Evolutionary conservation across 495 filamentous ascomycete species (phyloP), one percentile per base, ranked within the genome.

Genomic region (Parathielavia appendiculata): DNA sequence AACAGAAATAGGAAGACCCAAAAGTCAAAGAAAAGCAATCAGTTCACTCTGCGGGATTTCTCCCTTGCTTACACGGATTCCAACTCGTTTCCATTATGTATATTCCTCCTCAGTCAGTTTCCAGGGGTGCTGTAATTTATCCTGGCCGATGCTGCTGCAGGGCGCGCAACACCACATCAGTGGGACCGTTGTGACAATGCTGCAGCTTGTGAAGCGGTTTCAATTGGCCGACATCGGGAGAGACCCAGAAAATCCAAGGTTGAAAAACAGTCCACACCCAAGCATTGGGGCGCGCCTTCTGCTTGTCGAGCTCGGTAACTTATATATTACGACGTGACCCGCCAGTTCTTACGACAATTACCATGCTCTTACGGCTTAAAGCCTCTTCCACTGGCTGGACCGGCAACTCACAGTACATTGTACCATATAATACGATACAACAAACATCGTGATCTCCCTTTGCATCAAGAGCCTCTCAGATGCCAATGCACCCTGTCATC

Each of bases 21-120:
- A 43, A 9, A 26, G 38, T 41, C 40, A 53, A 23, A 35, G 45
- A 17, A 56, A 23, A 35, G 50, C 14, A 47, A 46, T 39, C 35
- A 32, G 20, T 43, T 43, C 16, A 13, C 2, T 34, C 49, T 59
- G 57, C 20, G 57, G 57, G 45, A 34, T 62, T 53, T 54, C 19
- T 48, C 23, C 51, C 67, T 65, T 69, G 67, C 67, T 65, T 69
- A 69, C 67, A 66, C 55, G 50, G 34, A 19, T 57, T 46, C 22
- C 47, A 34, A 32, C 57, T 58, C 3, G 51, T 47, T 58, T 69
- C 66, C 64, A 67, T 69, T 55, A 56, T 63, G 61, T 56, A 46
- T 16, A 1, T 22, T 11, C 14, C 12, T 44, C 26, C 26, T 54
- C 43, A 51, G 56, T 41, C 32, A 43, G 22, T 9, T n/a, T 44